A percentile compares a stretch with the other conserved stretches of the same genome.
These are phyloP conservation scores for Populus nigra DNA, from an alignment of 345 rosid genomes.

Conservation along the genomic window DNA sequence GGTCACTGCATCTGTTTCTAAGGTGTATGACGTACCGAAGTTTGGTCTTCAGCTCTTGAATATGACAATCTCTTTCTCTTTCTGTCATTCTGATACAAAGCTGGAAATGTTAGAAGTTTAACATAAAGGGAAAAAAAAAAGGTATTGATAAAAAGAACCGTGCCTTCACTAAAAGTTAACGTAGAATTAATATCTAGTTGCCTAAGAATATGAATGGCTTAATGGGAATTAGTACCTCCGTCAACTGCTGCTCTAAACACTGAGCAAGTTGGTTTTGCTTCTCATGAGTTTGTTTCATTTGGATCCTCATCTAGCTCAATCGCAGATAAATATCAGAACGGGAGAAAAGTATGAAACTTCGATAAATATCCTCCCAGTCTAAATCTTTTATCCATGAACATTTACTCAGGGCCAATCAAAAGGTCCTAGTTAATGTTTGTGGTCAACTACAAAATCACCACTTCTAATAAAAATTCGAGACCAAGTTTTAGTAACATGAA, in stretches of 20 bases:
- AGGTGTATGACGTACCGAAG: constrained; percentile 13
- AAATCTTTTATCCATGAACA: neutral
- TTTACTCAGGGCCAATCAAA: neutral
- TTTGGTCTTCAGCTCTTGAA: constrained; percentile 12
- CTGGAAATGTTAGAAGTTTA: neutral
- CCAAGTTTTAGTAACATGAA: no score
- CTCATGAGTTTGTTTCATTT: constrained; percentile 14
- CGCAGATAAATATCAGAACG: neutral
- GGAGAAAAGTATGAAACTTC: constrained; percentile 5
- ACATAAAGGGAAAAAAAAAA: neutral
- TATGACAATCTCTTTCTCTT: constrained; percentile 11
- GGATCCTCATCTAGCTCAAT: constrained; percentile 19
- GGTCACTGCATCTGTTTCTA: neutral
- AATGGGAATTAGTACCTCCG: constrained; percentile 1
- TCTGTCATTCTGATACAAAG: constrained; percentile 18
- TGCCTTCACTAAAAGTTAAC: neutral
- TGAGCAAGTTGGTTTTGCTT: constrained; percentile 2
- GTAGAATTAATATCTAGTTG: neutral
- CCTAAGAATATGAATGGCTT: neutral
- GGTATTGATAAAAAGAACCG: neutral
- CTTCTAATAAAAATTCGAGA: neutral
- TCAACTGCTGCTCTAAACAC: constrained; percentile 16
- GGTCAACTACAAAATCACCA: neutral
- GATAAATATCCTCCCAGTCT: neutral
- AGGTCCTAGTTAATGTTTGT: neutral